phyloP scores from a whole-genome alignment of 83 land plant genomes.

The Thuja plicata region DNA sequence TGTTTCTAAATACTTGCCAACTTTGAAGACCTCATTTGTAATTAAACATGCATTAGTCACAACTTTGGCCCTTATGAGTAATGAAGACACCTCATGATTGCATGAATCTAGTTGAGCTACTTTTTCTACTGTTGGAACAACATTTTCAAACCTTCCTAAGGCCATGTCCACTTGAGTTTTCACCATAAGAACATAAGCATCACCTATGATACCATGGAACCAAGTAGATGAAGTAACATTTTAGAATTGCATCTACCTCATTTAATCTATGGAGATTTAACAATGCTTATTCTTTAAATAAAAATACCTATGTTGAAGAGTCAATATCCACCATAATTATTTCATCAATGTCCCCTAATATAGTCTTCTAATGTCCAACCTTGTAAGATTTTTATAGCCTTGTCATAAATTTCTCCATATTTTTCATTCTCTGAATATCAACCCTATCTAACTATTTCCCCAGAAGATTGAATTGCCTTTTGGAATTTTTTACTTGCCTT shows the following conservation, averaged over 20 bases:
- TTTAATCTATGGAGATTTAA: too few relatives aligned
- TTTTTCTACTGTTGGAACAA: slow-evolving; percentile 68
- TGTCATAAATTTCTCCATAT: slow-evolving; percentile 56
- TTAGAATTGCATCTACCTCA: too few relatives aligned
- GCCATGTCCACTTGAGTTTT: too few relatives aligned
- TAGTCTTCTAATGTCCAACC: slow-evolving; percentile 63
- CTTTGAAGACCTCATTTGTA: slow-evolving; percentile 84
- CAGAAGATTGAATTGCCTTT: slow-evolving; percentile 42
- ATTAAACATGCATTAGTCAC: slow-evolving; percentile 67
- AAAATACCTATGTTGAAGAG: too few relatives aligned
- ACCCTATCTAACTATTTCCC: slow-evolving; percentile 43
- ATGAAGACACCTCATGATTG: slow-evolving; percentile 47
- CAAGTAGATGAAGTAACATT: too few relatives aligned
- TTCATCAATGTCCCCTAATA: slow-evolving; percentile 72
- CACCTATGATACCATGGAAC: too few relatives aligned
- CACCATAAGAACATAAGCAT: too few relatives aligned
- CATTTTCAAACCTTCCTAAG: slow-evolving; percentile 95
- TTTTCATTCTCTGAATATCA: slow-evolving; percentile 66
- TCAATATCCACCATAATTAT: too few relatives aligned
- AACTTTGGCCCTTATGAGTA: slow-evolving; percentile 58
- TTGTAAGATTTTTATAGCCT: slow-evolving; percentile 60
- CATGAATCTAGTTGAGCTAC: slow-evolving; percentile 60
- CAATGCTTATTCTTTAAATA: too few relatives aligned
- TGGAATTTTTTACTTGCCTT: slow-evolving; percentile 67
- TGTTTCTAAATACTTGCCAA: slow-evolving; percentile 78